Evolutionary conservation across 2,329 filamentous ascomycete genomes (phyloP), one percentile per base, ranked within the genome.

Genomic region (Hypoxylon sp.): DNA sequence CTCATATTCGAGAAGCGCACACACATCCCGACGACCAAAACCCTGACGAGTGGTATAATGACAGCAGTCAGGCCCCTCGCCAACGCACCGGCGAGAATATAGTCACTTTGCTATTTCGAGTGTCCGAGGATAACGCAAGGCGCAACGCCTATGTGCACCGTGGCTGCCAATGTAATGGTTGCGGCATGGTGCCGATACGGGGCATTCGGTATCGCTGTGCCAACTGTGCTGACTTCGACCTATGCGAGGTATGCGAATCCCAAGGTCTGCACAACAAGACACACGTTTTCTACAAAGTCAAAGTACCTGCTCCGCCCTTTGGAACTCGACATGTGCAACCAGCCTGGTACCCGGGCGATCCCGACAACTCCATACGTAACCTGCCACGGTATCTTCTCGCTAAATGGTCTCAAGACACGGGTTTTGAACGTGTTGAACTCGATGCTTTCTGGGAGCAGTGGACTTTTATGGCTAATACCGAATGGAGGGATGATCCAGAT

Each of bases 371-470:
- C 74, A 85, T 88, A 17, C 86, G 88, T 19, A 89, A 84, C 48
- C 84, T 98, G n/a, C 88, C 90, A 0, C 86, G 89, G 26, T 79
- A 84, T 1, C 81, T 96, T 39, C 90, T 93, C 59, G 87, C 89
- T 59, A 90, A 90, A 66, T 85, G 94, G 60, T 88, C 89, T 31
- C 86, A 86, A 60, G 90, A 93, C 68, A 94, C 92, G 0, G 90
- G 90, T 17, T 93, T 97, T 80, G 94, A 98, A 76, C 88, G 92
- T 29, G 91, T 94, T 1, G 94, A 97, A 79, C 84, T 99, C 5
- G 95, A 98, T 80, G 95, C 94, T 5, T 88, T 97, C 46, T 98
- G 94, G 91, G 95, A 98, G 76, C 95, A 98, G 77, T 99, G 97
- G 87, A 94, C 93, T 4, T 98, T 94, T 78, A 91, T 98, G 80